Evolutionary conservation across 2,329 filamentous ascomycete species (phyloP).

Genomic region (Aspergillus aculeatus): DNA sequence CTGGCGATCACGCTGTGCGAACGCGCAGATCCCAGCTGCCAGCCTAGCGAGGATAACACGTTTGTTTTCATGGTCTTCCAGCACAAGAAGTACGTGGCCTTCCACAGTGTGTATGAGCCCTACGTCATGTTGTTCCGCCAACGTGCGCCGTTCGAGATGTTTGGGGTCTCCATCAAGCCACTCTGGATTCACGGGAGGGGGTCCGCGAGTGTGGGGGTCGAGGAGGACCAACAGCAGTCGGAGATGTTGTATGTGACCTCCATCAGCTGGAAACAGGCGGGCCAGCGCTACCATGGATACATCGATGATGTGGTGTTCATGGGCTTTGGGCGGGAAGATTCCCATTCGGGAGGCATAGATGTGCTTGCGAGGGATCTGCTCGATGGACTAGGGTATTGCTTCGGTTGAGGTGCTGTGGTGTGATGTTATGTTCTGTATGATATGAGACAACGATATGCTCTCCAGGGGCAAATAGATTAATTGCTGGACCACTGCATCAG

Average conservation of each 20-base stretch:
- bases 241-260: slow-evolving; percentile 61
- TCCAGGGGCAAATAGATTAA: too few relatives aligned
- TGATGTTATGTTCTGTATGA: not conserved
- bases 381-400: slow-evolving; percentile 35
- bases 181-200: slow-evolving; percentile 57
- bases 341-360: slow-evolving; percentile 51
- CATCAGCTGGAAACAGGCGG: slow-evolving; percentile 54
- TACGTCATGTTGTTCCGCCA: slow-evolving; percentile 55
- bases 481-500: too few relatives aligned
- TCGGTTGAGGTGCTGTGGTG: not conserved
- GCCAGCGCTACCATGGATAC: slow-evolving; percentile 55
- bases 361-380: slow-evolving; percentile 52
- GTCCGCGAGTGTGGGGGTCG: slow-evolving; percentile 17
- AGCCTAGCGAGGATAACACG: slow-evolving; percentile 48
- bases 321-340: slow-evolving; percentile 58
- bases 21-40: slow-evolving; percentile 48
- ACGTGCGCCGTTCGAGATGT: slow-evolving; percentile 50
- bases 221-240: slow-evolving; percentile 36
- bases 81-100: slow-evolving; percentile 52
- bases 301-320: slow-evolving; percentile 57
- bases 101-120: slow-evolving; percentile 56
- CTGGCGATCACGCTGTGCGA: slow-evolving; percentile 56
- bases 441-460: not conserved
- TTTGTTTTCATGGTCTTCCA: slow-evolving; percentile 58
- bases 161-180: slow-evolving; percentile 52